These are phyloP conservation scores for Dryas alaskensis DNA, from an alignment of 306 rosid genomes.

Conservation along the genomic window DNA sequence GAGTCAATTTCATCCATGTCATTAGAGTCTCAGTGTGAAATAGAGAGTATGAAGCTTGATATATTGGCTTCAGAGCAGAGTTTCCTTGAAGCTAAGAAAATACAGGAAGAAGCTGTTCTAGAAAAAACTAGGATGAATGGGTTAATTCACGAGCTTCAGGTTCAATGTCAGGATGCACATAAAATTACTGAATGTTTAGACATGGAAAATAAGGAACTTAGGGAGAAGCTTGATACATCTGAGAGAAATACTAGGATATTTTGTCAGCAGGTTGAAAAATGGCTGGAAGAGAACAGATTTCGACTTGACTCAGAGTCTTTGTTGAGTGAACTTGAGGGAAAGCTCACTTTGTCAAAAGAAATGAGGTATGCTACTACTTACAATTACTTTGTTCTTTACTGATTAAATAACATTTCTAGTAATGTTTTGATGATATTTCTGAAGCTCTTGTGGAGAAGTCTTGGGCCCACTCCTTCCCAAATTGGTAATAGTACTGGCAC, in stretches of 20 bases:
- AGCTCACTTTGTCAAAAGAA: slow-evolving; percentile 30
- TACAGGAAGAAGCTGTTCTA: slow-evolving; percentile 58
- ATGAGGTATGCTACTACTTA: slow-evolving; percentile 44
- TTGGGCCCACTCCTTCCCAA: slow-evolving; percentile 47
- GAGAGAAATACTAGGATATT: slow-evolving; percentile 42
- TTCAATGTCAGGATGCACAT: slow-evolving; percentile 45
- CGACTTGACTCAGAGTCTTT: slow-evolving; percentile 25
- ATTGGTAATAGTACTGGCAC: slow-evolving; percentile 30
- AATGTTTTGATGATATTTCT: slow-evolving; percentile 24
- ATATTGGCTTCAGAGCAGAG: slow-evolving; percentile 70
- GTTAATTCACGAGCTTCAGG: slow-evolving; percentile 53
- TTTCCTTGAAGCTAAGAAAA: slow-evolving; percentile 57
- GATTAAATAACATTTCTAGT: background rate
- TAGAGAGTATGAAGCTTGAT: slow-evolving; percentile 85
- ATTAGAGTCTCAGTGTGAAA: slow-evolving; percentile 86
- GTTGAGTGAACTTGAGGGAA: slow-evolving; percentile 30
- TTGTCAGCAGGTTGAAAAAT: slow-evolving; percentile 57
- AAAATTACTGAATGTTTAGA: slow-evolving; percentile 35
- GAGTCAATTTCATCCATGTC: slow-evolving; percentile 64
- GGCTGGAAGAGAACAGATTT: slow-evolving; percentile 47
- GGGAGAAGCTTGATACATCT: slow-evolving; percentile 45
- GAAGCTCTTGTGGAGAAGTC: slow-evolving; percentile 54
- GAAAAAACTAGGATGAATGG: slow-evolving; percentile 49
- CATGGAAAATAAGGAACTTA: slow-evolving; percentile 58
- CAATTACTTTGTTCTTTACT: slow-evolving; percentile 8